Evolutionary conservation across 169 alveolate species (phyloP), one percentile per base, ranked within the genome.

Genomic region (Babesia sp.): DNA sequence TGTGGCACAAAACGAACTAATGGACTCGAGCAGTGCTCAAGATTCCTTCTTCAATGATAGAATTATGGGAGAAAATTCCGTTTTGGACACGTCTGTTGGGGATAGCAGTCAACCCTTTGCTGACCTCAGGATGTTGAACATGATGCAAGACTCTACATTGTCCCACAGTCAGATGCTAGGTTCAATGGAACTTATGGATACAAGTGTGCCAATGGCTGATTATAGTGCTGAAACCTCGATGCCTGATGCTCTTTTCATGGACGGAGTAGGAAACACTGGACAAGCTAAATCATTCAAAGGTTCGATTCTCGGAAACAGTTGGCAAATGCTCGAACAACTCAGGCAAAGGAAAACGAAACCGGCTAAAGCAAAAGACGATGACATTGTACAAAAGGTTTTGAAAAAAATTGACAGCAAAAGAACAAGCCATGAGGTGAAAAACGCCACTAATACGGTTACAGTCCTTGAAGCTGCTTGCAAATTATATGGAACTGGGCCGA

Each of bases 381-480:
- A 77, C 24, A 50, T 44, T 39, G 63, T 80, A 9, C 50, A 80
- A 26, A 36, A 18, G 41, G 71, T 41, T 1, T 28, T 80, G 59
- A 71, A 80, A 12, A 71, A 41, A 58, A 53, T 80, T 22, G 73
- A 36, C 7, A 69, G 63, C 37, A 58, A 61, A 54, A 41, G 67
- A 34, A 36, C 48, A 26, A 70, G 60, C 28, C 18, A 67, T 54
- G 79, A 14, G 22, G 36, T 24, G 7, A 80, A 80, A 37, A 80
- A 71, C 24, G 88, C 84, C 22, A 39, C 50, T 29, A 41, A 61
- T 37, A 80, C 83, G 3, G 20, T 80, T 12, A 28, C 60, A n/a
- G 84, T 80, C 28, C 79, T 80, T 41, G 88, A 80, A 37, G 83
- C 88, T n/a, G 84, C 88, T 0, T 58, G 88, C 28, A 80, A 71